Base-by-base conservation (phyloP, 2,329 filamentous ascomycete genomes). In the Pseudocercospora eumusae region DNA sequence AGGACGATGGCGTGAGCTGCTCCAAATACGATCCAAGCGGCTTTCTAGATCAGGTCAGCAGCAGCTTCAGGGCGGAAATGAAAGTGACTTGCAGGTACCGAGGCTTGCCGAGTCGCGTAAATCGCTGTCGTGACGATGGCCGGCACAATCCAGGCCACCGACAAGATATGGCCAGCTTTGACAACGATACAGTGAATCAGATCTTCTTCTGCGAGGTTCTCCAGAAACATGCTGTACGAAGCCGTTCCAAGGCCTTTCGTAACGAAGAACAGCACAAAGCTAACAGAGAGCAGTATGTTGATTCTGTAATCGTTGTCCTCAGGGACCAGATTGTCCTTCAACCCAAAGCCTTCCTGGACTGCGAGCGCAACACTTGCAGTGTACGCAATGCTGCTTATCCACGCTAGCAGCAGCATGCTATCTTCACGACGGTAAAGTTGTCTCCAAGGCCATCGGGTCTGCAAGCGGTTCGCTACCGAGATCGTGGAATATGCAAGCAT, bases 401-500 rank as follows among this genome's bases (percentile, higher is more conserved):
- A 45, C 28, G 55, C 55, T 2, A 57, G 21, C 9, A 57, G 7
- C 11, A 57, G 55, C 13, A 47, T 23, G 5, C 21, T 27, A 33
- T 57, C 55, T n/a, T 57, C 55, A 18, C 15, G 21, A 21, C 36
- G 31, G 23, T 28, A 57, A 10, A 57, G 21, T 47, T 47, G 40
- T 21, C 20, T n/a, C 36, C 36, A 57, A 4, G 55, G 55, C 55
- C 55, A 57, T 45, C 55, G 36, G 9, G 55, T 57, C 40, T 57
- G 55, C 23, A 57, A n/a, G 11, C 55, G 55, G 25, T 47, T 57
- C 15, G 40, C 36, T 42, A 57, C 55, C 11, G 55, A 57, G 21
- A 57, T 47, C n/a, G 44, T 57, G 11, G 55, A 45, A 21, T 57
- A 57, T 13, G 55, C 36, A 36, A 57, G 40, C 55, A 57, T 57